Conservation (phyloP, 805 yeast species). For the Candida golubevii region DNA sequence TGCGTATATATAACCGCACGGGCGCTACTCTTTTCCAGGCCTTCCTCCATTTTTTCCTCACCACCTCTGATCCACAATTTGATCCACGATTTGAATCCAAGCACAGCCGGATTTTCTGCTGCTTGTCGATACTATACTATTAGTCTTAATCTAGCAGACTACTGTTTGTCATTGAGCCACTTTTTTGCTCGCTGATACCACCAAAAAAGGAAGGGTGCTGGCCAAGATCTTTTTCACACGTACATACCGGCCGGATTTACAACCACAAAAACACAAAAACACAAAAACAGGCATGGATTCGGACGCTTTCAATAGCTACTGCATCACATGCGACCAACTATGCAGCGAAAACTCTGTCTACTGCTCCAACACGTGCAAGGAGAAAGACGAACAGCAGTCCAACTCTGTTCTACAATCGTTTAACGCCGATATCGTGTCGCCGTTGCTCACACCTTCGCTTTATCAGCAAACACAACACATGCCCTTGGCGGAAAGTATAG, state of each 20-base stretch:
- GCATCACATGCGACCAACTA: slow-evolving; percentile 19
- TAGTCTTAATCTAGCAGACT: too few species aligned
- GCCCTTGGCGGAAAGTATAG: slow-evolving; percentile 13
- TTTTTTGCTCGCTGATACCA: too few species aligned
- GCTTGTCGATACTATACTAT: too few species aligned
- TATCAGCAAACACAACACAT: slow-evolving; percentile 22
- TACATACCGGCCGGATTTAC: not conserved
- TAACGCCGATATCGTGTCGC: slow-evolving; percentile 28
- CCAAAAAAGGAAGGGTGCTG: too few species aligned
- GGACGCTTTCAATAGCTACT: slow-evolving; percentile 21
- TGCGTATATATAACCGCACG: slow-evolving; percentile 2
- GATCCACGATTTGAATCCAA: too few species aligned
- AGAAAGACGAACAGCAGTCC: slow-evolving; percentile 26
- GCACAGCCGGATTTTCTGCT: too few species aligned
- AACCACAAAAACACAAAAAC: not conserved
- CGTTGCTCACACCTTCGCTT: slow-evolving; percentile 35
- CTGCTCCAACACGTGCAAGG: slow-evolving; percentile 31
- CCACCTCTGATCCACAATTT: too few species aligned
- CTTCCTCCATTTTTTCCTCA: too few species aligned
- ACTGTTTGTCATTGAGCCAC: too few species aligned
- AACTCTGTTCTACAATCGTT: slow-evolving; percentile 13
- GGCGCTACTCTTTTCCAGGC: not conserved
- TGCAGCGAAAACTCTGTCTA: slow-evolving; percentile 18
- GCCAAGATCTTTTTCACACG: not conserved
- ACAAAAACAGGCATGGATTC: slow-evolving; percentile 12